Evolutionary conservation across 257 asterid species (phyloP).

Genomic region (Capsicum pubescens): DNA sequence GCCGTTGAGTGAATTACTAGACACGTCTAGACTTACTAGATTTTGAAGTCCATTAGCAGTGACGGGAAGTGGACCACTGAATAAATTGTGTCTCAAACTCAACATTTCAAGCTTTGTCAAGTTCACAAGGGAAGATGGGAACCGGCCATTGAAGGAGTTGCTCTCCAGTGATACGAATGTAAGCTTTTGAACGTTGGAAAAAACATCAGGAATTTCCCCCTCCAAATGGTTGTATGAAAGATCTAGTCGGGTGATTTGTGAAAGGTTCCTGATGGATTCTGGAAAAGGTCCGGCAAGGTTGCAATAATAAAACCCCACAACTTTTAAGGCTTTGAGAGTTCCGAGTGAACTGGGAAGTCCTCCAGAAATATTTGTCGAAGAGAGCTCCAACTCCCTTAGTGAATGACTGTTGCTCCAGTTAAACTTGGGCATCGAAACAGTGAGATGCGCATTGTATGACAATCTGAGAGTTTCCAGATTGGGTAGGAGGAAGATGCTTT

Average conservation of each 20-base stretch:
- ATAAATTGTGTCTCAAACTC: neutral
- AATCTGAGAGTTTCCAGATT: neutral
- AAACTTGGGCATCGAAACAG: neutral
- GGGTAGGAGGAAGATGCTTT: neutral
- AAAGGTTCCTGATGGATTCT: neutral
- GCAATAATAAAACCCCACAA: neutral
- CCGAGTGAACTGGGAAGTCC: neutral
- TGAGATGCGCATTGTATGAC: fast-evolving
- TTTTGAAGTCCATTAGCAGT: neutral
- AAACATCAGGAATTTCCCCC: neutral
- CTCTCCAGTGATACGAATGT: fast-evolving
- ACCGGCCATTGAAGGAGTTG: neutral
- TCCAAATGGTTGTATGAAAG: neutral
- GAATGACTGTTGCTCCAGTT: neutral
- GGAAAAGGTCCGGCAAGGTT: neutral
- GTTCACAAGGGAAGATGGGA: neutral
- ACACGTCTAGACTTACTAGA: neutral
- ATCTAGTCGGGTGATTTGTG: neutral
- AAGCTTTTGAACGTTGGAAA: constrained; percentile 8
- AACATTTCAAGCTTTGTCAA: neutral
- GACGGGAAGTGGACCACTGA: constrained; percentile 4
- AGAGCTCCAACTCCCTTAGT: neutral
- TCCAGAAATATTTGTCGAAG: neutral
- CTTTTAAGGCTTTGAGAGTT: neutral
- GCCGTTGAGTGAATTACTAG: neutral